These are phyloP conservation scores for Pleurotus eryngii DNA, from an alignment of 768 basidiomycete genomes.

Conservation along the genomic window DNA sequence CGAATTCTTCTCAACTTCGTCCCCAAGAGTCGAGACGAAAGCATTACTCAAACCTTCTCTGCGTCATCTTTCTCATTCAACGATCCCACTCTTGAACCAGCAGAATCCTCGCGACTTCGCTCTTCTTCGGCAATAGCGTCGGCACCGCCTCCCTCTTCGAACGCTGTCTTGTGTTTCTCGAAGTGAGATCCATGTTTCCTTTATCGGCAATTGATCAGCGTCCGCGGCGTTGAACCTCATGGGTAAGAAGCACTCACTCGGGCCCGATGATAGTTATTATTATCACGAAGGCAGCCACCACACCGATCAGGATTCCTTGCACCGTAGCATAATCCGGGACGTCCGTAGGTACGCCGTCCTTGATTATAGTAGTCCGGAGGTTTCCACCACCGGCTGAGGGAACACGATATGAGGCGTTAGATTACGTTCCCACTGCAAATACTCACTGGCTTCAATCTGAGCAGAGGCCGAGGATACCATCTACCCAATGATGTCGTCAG, in stretches of 20 bases:
- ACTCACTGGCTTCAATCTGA: slow-evolving; percentile 73
- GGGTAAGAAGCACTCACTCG: slow-evolving; percentile 41
- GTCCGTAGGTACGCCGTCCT: slow-evolving; percentile 35
- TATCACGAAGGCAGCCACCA: slow-evolving; percentile 74
- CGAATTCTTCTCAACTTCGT: too few relatives aligned
- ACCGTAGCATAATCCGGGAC: slow-evolving; percentile 70
- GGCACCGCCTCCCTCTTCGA: slow-evolving; percentile 67
- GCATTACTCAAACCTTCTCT: too few relatives aligned
- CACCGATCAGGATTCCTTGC: slow-evolving; percentile 86
- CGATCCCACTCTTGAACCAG: neutral
- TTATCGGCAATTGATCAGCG: neutral
- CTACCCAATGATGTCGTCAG: slow-evolving; percentile 18
- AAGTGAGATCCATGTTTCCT: slow-evolving; percentile 80
- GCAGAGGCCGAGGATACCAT: slow-evolving; percentile 71
- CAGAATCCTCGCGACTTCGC: slow-evolving; percentile 3
- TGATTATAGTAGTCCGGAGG: slow-evolving; percentile 45
- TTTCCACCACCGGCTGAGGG: slow-evolving; percentile 56
- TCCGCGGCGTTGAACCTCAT: neutral
- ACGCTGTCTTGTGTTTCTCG: slow-evolving; percentile 77
- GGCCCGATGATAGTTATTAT: slow-evolving; percentile 77
- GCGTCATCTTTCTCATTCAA: slow-evolving; percentile 9
- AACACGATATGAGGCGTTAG: neutral
- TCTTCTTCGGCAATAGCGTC: slow-evolving; percentile 35
- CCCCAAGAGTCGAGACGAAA: too few relatives aligned
- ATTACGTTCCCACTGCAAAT: neutral